Evolutionary conservation across 2,329 filamentous ascomycete genomes (phyloP), one percentile per base, ranked within the genome.

Genomic region (Curvularia eragrostidis): DNA sequence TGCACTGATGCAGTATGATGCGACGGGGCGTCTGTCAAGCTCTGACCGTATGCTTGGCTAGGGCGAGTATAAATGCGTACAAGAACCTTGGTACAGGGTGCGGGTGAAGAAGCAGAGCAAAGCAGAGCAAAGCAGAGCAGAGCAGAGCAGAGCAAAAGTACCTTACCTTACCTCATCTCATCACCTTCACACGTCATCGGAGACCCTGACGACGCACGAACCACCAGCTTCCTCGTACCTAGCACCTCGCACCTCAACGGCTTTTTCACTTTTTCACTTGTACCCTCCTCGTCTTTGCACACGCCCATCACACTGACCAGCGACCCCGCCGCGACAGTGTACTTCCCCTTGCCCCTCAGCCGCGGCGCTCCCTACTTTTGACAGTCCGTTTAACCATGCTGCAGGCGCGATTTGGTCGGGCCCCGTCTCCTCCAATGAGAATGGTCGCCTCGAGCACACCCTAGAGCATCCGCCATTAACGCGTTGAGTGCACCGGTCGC

Each of bases 381-480:
- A 70, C 68, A 67, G 58, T 56, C 63, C 52, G 50, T 71, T 69
- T 74, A 70, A 72, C 70, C 65, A 74, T 68, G 65, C 66, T 68
- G 67, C 71, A 74, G 71, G 66, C 63, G 65, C 66, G 61, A 57
- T 62, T 58, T 61, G 58, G 49, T 64, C 67, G 59, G 61, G 54
- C 61, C 44, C 34, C 41, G 55, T 53, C 63, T 67, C 69, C 60
- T 69, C 72, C 72, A 74, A 74, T 74, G 46, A 71, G 62, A 71
- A 68, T 65, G 64, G 63, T 52, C 61, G 59, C 56, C 56, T 66
- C 56, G 62, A 63, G 63, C 66, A 66, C 64, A 64, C 64, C 53
- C 50, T 68, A 58, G 63, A 57, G 42, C 54, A 64, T 46, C 60
- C 63, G 41, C 53, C 34, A 55, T 60, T 58, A 58, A 64, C 64